These are phyloP conservation scores for Haplosporangium gracile DNA, from an alignment of 192 early-diverging fungal species.

Conservation along the genomic window DNA sequence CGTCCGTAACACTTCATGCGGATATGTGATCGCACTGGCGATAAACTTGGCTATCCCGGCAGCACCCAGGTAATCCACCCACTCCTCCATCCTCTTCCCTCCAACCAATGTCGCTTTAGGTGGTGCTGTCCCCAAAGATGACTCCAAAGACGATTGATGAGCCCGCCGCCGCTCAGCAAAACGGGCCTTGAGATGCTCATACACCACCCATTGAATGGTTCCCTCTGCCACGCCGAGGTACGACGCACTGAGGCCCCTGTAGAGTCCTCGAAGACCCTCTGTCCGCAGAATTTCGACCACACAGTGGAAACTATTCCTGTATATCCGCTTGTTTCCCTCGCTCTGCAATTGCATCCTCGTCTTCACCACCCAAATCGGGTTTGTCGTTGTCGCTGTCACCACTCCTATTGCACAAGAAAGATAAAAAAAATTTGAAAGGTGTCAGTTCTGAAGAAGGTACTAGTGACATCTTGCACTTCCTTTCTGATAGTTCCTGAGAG, in stretches of 20 bases:
- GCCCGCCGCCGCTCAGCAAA: slow-evolving; percentile 41
- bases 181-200: slow-evolving; percentile 89
- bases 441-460: background rate
- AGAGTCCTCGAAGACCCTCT: slow-evolving; percentile 88
- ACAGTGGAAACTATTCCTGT: slow-evolving; percentile 88
- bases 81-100: slow-evolving; percentile 64
- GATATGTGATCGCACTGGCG: slow-evolving; percentile 91
- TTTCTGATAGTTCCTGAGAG: no score
- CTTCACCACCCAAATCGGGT: slow-evolving; percentile 98
- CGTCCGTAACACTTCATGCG: slow-evolving; percentile 96
- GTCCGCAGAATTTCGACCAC: slow-evolving; percentile 72
- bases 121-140: background rate
- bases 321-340: slow-evolving; percentile 55
- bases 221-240: slow-evolving; percentile 90
- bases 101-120: slow-evolving; percentile 18
- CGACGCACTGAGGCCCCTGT: slow-evolving; percentile 92
- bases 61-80: slow-evolving; percentile 86
- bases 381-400: slow-evolving; percentile 84
- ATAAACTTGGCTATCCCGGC: slow-evolving; percentile 90
- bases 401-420: slow-evolving; percentile 47
- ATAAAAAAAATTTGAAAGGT: background rate
- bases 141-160: slow-evolving; percentile 2
- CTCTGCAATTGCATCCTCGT: slow-evolving; percentile 93
- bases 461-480: background rate
- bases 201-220: slow-evolving; percentile 96